A percentile compares a stretch with the other conserved stretches of the same genome.
phyloP scores from a whole-genome alignment of 148 eudicot genomes.

The Hydrangea macrophylla region DNA sequence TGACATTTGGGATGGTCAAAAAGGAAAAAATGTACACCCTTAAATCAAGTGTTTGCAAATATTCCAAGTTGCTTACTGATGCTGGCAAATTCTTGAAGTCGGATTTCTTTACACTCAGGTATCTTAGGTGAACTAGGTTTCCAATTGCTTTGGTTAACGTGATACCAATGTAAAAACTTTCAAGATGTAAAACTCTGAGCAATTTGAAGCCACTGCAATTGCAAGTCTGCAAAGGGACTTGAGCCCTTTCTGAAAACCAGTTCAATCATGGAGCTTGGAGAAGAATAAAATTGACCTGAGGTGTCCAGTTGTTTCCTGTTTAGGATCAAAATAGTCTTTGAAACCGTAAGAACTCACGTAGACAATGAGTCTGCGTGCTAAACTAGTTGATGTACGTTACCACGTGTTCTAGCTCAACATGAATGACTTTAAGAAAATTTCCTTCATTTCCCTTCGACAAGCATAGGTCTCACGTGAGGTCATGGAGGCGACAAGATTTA shows the following conservation, averaged over 20 bases:
- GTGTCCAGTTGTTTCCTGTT: not conserved
- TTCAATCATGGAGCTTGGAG: not conserved
- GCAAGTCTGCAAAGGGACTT: not conserved
- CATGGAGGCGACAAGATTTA: constrained; percentile 23
- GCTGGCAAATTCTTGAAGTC: constrained; percentile 16
- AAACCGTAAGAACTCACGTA: too few relatives aligned
- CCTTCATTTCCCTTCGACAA: constrained; percentile 11
- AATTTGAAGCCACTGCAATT: constrained; percentile 14
- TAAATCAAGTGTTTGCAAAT: constrained; percentile 26
- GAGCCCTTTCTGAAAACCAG: not conserved
- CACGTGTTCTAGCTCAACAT: too few relatives aligned
- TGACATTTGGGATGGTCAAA: too few relatives aligned
- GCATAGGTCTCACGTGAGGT: constrained; percentile 14
- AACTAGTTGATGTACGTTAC: not conserved
- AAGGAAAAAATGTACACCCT: too few relatives aligned
- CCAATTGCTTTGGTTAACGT: constrained; percentile 21
- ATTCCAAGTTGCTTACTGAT: constrained; percentile 16
- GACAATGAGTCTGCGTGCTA: not conserved
- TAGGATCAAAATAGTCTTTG: not conserved
- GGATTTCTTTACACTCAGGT: constrained; percentile 26
- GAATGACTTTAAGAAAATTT: not conserved
- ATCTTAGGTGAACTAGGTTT: constrained; percentile 26
- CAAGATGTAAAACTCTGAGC: constrained; percentile 27
- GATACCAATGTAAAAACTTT: not conserved
- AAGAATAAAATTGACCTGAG: not conserved